These are phyloP conservation scores for Trichophyton benhamiae DNA, from an alignment of 2,329 filamentous ascomycete species.

Conservation along the genomic window DNA sequence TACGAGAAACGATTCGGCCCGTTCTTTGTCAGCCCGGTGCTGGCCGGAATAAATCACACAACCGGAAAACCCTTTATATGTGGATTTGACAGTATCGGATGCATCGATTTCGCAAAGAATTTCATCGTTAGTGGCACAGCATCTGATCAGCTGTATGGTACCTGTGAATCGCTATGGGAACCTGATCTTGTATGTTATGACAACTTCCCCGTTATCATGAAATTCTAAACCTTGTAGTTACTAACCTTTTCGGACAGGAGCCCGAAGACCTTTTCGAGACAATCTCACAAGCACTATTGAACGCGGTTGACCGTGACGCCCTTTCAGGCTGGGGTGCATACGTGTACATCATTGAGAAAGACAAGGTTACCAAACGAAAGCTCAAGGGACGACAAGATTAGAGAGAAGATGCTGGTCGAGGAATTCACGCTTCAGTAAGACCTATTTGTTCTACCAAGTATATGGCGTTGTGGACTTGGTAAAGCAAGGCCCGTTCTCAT, in stretches of 20 bases:
- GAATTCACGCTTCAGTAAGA: neutral
- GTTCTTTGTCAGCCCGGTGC: slow-evolving; percentile 89
- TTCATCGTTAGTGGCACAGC: slow-evolving; percentile 97
- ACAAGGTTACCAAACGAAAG: slow-evolving; percentile 98
- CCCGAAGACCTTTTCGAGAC: slow-evolving; percentile 97
- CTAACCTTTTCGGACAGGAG: slow-evolving; percentile 38
- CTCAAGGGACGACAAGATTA: slow-evolving; percentile 96
- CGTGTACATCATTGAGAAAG: slow-evolving; percentile 99
- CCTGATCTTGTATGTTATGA: slow-evolving; percentile 66
- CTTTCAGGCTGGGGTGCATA: slow-evolving; percentile 96
- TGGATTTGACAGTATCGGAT: slow-evolving; percentile 97
- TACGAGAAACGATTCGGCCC: slow-evolving; percentile 96
- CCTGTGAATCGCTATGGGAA: slow-evolving; percentile 96
- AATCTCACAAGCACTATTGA: slow-evolving; percentile 87
- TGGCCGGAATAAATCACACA: slow-evolving; percentile 90
- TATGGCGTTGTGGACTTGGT: neutral
- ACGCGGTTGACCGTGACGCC: slow-evolving; percentile 91
- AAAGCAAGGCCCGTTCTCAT: neutral
- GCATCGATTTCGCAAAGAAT: slow-evolving; percentile 98
- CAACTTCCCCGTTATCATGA: neutral
- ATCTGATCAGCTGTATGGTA: slow-evolving; percentile 95
- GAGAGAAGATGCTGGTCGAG: neutral
- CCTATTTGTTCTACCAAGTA: slow-evolving; percentile 1
- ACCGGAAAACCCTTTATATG: slow-evolving; percentile 94
- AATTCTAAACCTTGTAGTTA: neutral